A percentile compares a stretch with the other conserved stretches of the same genome.
Conservation (phyloP, 139 green algal genomes). For the Pseudopediastrum boryanum region DNA sequence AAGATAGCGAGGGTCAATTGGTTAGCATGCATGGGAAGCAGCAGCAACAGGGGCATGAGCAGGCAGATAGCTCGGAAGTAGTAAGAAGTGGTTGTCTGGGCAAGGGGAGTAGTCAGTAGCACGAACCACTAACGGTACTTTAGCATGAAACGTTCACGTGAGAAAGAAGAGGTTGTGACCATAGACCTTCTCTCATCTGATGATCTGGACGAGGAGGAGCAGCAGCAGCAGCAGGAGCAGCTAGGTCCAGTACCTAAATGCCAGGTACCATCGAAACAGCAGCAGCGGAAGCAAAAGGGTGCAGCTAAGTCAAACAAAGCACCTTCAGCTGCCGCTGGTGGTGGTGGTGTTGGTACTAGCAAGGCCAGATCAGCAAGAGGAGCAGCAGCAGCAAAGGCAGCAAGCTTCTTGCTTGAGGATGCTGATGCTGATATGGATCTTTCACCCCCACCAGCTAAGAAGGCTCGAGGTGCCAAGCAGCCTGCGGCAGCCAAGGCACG, state of each 20-base stretch:
- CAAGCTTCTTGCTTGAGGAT: too few relatives aligned
- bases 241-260: too few relatives aligned
- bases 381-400: not conserved
- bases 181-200: not conserved
- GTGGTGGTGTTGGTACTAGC: too few relatives aligned
- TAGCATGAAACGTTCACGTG: not conserved
- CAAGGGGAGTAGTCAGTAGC: conserved; percentile 4
- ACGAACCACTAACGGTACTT: not conserved
- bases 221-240: conserved; percentile 5
- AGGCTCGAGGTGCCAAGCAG: conserved; percentile 5
- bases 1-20: too few relatives aligned
- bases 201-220: not conserved
- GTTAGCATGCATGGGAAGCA: not conserved
- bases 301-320: too few relatives aligned
- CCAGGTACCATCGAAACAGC: not conserved
- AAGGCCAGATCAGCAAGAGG: not conserved
- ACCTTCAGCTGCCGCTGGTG: too few relatives aligned
- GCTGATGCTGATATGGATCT: too few relatives aligned
- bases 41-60: not conserved
- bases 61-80: not conserved
- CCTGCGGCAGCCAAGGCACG: not conserved
- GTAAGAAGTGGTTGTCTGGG: conserved; percentile 3
- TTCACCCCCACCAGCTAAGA: not conserved
- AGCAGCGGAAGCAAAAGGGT: conserved; percentile 8
- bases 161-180: not conserved